These are phyloP conservation scores for Brassica incana DNA, from an alignment of 345 rosid genomes.

Conservation along the genomic window DNA sequence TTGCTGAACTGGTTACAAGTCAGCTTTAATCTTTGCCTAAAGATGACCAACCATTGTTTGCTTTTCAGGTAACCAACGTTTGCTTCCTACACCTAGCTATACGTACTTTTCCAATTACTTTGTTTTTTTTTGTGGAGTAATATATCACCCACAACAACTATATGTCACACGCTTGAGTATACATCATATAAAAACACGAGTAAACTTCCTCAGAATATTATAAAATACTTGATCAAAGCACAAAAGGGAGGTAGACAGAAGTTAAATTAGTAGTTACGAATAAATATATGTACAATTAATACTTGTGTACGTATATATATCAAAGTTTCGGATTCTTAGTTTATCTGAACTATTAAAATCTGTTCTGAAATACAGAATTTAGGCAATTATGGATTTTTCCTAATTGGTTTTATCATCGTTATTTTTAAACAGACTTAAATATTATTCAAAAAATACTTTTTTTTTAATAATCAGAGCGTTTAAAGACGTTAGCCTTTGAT, in stretches of 20 bases:
- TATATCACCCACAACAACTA: not conserved
- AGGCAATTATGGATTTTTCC: not conserved
- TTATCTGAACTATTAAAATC: not conserved
- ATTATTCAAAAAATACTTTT: not conserved
- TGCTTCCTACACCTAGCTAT: not conserved
- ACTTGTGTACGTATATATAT: not conserved
- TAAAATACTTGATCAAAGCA: not conserved
- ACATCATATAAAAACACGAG: not conserved
- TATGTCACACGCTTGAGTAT: not conserved
- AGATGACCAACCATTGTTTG: conserved; percentile 58
- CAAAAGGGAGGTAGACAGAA: not conserved
- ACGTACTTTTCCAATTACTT: not conserved
- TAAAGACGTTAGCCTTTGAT: not conserved
- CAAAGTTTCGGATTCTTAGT: not conserved
- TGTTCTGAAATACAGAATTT: not conserved
- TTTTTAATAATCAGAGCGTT: not conserved
- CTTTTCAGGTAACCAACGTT: conserved; percentile 56
- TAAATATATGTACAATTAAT: not conserved
- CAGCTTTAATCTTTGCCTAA: conserved; percentile 32
- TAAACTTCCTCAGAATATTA: not conserved
- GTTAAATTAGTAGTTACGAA: not conserved
- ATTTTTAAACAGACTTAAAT: not conserved
- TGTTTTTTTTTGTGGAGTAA: not conserved
- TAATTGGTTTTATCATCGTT: not conserved
- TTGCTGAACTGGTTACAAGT: conserved; percentile 49